Evolutionary conservation across 345 rosid species (phyloP).

Genomic region (Excoecaria cochinchinensis): DNA sequence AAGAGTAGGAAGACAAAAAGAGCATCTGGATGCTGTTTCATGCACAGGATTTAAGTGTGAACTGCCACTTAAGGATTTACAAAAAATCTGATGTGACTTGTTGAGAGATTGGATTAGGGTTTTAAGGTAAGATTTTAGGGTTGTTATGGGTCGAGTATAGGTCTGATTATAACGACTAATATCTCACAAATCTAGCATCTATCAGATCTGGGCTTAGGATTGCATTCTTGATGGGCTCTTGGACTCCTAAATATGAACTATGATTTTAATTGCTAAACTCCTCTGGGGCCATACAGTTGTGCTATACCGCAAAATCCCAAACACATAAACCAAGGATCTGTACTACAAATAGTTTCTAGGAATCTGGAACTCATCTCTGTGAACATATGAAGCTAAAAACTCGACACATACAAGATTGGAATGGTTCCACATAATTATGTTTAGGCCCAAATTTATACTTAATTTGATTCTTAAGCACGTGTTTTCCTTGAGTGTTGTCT

Average conservation of each 20-base stretch:
- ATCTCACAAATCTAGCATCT: neutral
- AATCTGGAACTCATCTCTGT: neutral
- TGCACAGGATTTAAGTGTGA: neutral
- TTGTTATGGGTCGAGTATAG: neutral
- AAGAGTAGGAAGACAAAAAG: neutral
- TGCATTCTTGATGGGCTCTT: no score
- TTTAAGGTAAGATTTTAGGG: neutral
- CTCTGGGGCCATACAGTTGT: no score
- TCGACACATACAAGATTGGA: neutral
- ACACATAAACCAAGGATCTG: neutral
- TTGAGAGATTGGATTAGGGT: neutral
- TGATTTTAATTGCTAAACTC: no score
- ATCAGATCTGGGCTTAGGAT: no score
- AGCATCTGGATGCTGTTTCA: neutral
- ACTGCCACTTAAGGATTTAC: neutral
- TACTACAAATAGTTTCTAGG: neutral
- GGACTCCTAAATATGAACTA: no score
- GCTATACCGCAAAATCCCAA: neutral
- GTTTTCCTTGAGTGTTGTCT: neutral
- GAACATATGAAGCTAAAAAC: neutral
- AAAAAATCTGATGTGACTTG: neutral
- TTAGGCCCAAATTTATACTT: neutral
- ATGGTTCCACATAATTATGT: neutral
- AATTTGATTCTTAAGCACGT: neutral
- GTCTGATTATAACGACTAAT: neutral